Conservation (phyloP, 2,329 filamentous ascomycete genomes). For the Camillea tinctor region DNA sequence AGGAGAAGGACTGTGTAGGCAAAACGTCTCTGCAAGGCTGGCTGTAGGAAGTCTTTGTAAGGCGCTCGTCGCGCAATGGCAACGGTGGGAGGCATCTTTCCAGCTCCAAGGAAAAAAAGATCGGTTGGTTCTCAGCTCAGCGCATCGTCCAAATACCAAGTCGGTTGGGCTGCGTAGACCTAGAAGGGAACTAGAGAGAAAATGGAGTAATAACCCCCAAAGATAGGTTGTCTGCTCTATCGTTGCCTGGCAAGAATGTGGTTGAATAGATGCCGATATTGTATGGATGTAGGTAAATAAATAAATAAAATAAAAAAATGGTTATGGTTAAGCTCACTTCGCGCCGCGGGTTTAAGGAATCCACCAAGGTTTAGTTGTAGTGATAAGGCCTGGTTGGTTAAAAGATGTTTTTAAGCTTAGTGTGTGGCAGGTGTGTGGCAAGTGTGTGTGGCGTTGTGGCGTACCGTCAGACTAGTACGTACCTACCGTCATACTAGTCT, state of each 20-base stretch:
- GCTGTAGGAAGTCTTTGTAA: conserved; percentile 90
- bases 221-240: neutral
- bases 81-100: conserved; percentile 50
- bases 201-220: conserved; percentile 15
- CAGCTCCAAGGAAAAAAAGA: conserved; percentile 23
- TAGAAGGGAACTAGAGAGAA: neutral
- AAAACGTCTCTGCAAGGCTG: conserved; percentile 83
- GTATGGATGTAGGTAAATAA: conserved; percentile 25
- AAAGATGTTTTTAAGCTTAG: too few species aligned
- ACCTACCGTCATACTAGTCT: too few species aligned
- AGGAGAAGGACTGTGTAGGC: conserved; percentile 71
- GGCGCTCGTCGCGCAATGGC: conserved; percentile 55
- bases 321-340: conserved; percentile 1
- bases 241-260: conserved; percentile 14
- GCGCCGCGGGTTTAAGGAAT: conserved; percentile 1
- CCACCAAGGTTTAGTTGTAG: conserved; percentile 9
- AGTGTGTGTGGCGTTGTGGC: too few species aligned
- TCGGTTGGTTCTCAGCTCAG: conserved; percentile 6
- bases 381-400: too few species aligned
- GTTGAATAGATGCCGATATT: conserved; percentile 6
- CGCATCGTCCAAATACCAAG: conserved; percentile 10
- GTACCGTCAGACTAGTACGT: too few species aligned
- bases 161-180: neutral
- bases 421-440: too few species aligned
- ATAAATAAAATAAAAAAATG: conserved; percentile 25